Base-by-base conservation (phyloP, 2,329 filamentous ascomycete genomes). In the Drechslera avenae region DNA sequence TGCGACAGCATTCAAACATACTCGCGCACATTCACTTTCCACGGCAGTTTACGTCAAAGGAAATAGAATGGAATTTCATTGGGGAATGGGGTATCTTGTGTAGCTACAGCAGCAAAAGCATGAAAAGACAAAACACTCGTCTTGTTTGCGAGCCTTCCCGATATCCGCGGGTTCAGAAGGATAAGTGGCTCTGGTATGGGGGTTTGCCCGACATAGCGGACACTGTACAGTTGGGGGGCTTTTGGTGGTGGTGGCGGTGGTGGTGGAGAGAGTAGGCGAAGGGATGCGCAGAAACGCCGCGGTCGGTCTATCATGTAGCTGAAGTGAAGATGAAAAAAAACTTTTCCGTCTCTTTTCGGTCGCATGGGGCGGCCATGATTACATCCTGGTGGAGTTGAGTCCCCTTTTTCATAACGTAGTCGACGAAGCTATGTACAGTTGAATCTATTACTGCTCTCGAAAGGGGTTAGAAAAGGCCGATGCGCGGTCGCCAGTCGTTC, bases 401-500 rank as follows among this genome's bases (percentile, higher is more conserved):
- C 42, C 55, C 52, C 47, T 53, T 50, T 53, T 59, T 21, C 32
- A 17, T 44, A n/a, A 39, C 44, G 28, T 41, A 45, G 44, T 58
- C 34, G 23, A 44, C 40, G 31, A 19, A 53, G 31, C 41, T 64
- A 64, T 66, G 31, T 64, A 67, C 62, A 67, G 18, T 50, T 35
- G 46, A 54, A 13, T 23, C 23, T 31, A 30, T 46, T 49, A 16
- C 31, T 34, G 18, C 23, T 36, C 10, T 28, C 23, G 17, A 34
- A 16, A 43, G 21, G 13, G 34, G 40, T 62, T 48, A 72, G 51
- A 73, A 73, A 3, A 72, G 56, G 33, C 90, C 88, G 76, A 93
- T 91, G 32, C 89, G 82, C 49, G 87, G 84, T 40, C 89, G 85
- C 90, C 91, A 93, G 43, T 87, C 83, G 43, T 60, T 69, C 28